phyloP scores from a whole-genome alignment of 202 grass and related monocot species.

The Saccharum hybrid region DNA sequence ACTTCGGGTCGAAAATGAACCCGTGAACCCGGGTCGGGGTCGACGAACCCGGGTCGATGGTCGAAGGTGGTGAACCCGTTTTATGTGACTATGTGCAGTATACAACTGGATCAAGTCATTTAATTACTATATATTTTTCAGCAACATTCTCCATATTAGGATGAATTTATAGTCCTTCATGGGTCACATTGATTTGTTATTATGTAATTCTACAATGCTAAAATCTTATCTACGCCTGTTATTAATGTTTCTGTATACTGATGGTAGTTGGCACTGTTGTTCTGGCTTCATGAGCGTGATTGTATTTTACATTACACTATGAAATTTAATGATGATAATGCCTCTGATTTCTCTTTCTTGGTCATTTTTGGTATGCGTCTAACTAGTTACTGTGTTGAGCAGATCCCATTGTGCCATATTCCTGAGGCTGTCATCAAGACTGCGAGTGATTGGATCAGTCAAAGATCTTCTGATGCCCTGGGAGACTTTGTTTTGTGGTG shows the following conservation, averaged over 20 bases:
- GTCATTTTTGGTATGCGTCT: slow-evolving; percentile 7
- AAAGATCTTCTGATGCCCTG: slow-evolving; percentile 71
- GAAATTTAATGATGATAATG: neutral
- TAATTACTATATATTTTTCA: neutral
- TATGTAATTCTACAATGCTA: neutral
- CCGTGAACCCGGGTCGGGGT: no score
- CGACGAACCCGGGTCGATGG: no score
- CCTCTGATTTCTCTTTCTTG: neutral
- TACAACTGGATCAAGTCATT: slow-evolving; percentile 42
- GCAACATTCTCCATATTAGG: neutral
- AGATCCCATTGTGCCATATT: slow-evolving; percentile 82
- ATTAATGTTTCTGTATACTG: slow-evolving; percentile 11
- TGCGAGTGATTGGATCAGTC: slow-evolving; percentile 73
- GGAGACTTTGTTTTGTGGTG: slow-evolving; percentile 92
- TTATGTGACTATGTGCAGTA: no score
- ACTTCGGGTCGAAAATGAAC: no score
- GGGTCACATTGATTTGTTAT: neutral
- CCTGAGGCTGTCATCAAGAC: slow-evolving; percentile 82
- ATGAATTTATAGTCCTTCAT: neutral
- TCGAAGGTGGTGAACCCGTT: no score
- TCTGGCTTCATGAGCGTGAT: neutral
- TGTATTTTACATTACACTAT: slow-evolving; percentile 3
- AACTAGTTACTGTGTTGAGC: slow-evolving; percentile 40
- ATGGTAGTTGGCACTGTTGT: neutral
- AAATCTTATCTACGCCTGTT: neutral